Evolutionary conservation across 768 basidiomycete genomes (phyloP).

Genomic region (Hemileccinum rubropunctum): DNA sequence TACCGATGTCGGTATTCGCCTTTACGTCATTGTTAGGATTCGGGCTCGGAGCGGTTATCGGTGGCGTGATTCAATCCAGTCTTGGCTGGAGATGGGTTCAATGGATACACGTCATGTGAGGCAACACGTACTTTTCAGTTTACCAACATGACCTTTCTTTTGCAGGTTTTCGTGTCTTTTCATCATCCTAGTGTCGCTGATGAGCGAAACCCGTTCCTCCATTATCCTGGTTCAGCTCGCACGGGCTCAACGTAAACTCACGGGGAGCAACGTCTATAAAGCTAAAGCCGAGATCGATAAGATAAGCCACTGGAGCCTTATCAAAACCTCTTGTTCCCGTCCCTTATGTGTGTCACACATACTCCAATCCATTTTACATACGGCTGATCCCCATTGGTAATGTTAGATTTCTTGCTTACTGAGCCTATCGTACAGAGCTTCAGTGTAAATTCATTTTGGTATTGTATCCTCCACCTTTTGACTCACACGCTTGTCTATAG

Average conservation of each 20-base stretch:
- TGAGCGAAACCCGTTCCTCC: conserved; percentile 71
- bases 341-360: conserved; percentile 55
- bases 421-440: conserved; percentile 76
- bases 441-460: conserved; percentile 43
- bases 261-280: conserved; percentile 58
- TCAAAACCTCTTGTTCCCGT: conserved; percentile 66
- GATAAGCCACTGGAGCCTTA: conserved; percentile 48
- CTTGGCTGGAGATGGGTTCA: conserved; percentile 81
- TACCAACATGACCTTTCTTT: neutral
- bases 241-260: conserved; percentile 57
- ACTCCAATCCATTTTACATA: neutral
- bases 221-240: conserved; percentile 72
- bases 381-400: neutral
- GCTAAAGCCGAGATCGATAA: conserved; percentile 63
- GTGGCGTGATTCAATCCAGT: conserved; percentile 63
- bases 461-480: neutral
- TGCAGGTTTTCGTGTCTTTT: conserved; percentile 52
- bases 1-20: conserved; percentile 74
- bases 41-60: conserved; percentile 60
- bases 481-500: conserved; percentile 29
- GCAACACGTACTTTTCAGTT: neutral
- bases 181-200: conserved; percentile 46
- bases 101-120: conserved; percentile 69
- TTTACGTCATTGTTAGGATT: conserved; percentile 53
- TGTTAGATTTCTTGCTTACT: conserved; percentile 21